Base-by-base conservation (phyloP, 148 eudicot species). In the Camellia sinensis region DNA sequence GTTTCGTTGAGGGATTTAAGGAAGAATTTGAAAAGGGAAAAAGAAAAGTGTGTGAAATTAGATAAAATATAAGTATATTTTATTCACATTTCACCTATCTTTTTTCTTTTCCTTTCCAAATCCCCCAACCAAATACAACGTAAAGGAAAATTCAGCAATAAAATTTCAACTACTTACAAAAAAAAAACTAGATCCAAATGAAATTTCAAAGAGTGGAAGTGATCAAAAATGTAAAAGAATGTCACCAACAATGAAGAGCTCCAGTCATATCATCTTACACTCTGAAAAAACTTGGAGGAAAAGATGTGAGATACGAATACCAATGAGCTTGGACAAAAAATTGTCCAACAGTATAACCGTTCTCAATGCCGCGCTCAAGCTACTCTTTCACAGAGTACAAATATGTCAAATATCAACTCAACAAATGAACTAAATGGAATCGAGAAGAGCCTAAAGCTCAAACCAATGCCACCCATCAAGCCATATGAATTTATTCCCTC, bases 331-430 rank as follows among this genome's bases (percentile, higher is more conserved):
- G 5, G 10, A 21, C 56, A 19, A 52, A 0, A 71, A 5, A 45
- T 71, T 71, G 19, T 50, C 29, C 4, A 15, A 61, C 64, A n/a
- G 41, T 72, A 72, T 72, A 9, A 11, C 6, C 75, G 40, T 21
- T 50, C 60, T 72, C 75, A 72, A 48, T 52, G 37, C 60, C 18
- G 43, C 21, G 52, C 41, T 50, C 61, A 72, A 72, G 60, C 60
- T 1, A 22, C 59, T 52, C 22, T 21, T 46, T 21, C 75, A n/a
- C 37, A 21, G 37, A 22, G 18, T 50, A 19, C 40, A 52, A 72
- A 50, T 41, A 21, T 50, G 56, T 72, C 44, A 19, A 63, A 63
- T 15, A 63, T 10, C 3, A 63, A 21, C 1, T 19, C 2, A 63
- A 19, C 10, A 17, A 29, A 40, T 29, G 0, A 15, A 41, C 48